Evolutionary conservation across 2,329 filamentous ascomycete species (phyloP), one percentile per base, ranked within the genome.

Genomic region (Amesomyces nigricolor): DNA sequence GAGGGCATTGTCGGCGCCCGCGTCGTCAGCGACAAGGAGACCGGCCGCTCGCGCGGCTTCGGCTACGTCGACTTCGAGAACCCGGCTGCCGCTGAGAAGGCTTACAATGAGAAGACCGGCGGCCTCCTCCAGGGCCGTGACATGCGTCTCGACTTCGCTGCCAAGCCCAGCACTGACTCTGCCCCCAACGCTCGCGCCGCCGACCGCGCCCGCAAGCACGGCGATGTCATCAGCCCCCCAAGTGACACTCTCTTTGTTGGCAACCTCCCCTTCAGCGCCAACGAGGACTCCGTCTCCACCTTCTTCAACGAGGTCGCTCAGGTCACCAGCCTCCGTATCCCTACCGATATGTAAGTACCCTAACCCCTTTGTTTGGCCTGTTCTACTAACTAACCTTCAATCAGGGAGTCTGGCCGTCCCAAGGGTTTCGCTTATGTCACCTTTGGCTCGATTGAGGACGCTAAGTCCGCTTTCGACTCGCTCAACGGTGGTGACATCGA

Each of bases 381-480:
- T 50, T 11, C n/a, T 19, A 39, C 35, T 55, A 68, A 13, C 62
- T 73, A 70, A 75, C 59, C 22, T 32, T 35, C 26, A 47, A 13
- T 30, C 57, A 85, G 85, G 71, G 90, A 95, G 59, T 84, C 84
- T 60, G 91, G 90, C 62, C 82, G 85, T 65, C 85, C 87, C 69
- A 96, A 96, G 85, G 91, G 91, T 56, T 96, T 95, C 72, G 91
- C 89, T 53, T 96, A 96, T 70, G 86, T 96, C 61, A 86, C 86
- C 68, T 96, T 92, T 78, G 75, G 77, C 64, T 88, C 87, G 16
- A 72, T 94, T 59, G 90, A 95, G 29, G 91, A 96, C 66, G 89
- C 91, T 66, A 88, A 87, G 75, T 74, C 77, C 65, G 91, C 85
- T 22, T 83, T 89, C 64, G 78, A 86, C 65, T 75, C 78, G 54